A percentile compares a stretch with the other conserved stretches of the same genome.
phyloP scores from a whole-genome alignment of 306 rosid genomes.

The Calophaca sinica region DNA sequence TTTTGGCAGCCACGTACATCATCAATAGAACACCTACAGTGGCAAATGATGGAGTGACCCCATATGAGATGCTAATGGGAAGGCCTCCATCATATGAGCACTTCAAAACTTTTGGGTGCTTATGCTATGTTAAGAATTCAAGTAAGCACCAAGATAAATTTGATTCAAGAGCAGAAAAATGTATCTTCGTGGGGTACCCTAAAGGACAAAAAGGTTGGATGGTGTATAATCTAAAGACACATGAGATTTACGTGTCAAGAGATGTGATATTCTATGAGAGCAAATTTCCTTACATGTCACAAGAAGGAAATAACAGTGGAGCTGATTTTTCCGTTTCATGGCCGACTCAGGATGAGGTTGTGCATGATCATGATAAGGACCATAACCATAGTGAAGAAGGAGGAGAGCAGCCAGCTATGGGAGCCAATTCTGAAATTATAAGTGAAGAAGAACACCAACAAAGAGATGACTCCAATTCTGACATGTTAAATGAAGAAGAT shows the following conservation, averaged over 20 bases:
- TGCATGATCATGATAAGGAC: too few relatives aligned
- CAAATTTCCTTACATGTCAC: neutral
- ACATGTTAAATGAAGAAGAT: too few relatives aligned
- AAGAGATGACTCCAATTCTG: too few relatives aligned
- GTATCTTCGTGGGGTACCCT: neutral
- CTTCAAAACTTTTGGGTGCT: neutral
- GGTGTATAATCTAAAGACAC: neutral
- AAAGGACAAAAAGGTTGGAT: neutral
- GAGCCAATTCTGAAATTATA: too few relatives aligned
- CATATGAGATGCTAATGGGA: neutral
- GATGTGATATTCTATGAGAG: neutral
- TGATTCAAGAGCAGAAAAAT: neutral
- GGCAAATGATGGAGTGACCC: neutral
- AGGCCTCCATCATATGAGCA: neutral
- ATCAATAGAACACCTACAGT: neutral
- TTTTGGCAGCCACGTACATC: neutral
- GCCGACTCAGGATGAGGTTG: too few relatives aligned
- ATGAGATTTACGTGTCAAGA: neutral
- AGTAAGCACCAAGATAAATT: neutral
- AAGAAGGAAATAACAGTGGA: neutral
- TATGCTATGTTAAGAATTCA: neutral
- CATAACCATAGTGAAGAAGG: too few relatives aligned
- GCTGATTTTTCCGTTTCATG: neutral
- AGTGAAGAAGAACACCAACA: too few relatives aligned
- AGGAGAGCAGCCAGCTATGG: too few relatives aligned